A percentile compares a stretch with the other conserved stretches of the same genome.
Evolutionary conservation across 345 rosid genomes (phyloP).

Genomic region (Boechera retrofracta): DNA sequence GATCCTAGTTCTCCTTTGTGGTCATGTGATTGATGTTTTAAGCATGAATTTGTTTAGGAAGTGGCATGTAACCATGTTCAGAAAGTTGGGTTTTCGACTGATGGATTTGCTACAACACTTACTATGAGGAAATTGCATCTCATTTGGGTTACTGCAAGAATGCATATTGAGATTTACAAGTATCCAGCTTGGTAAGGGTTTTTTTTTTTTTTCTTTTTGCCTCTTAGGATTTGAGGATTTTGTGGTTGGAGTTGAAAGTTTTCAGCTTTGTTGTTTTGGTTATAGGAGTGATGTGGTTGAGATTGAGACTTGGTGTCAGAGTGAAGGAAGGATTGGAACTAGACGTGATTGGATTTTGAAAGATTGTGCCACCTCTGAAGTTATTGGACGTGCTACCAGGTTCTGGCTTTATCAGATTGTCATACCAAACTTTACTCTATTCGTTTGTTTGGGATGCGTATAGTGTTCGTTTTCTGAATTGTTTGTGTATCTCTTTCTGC

Average conservation of each 20-base stretch:
- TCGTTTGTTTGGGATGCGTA: not conserved
- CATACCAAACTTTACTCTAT: not conserved
- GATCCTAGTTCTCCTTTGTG: not conserved
- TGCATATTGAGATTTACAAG: slow-evolving; percentile 93
- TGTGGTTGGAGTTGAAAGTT: slow-evolving; percentile 20
- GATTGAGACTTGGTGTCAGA: slow-evolving; percentile 96
- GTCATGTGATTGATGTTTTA: not conserved
- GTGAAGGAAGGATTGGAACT: slow-evolving; percentile 95
- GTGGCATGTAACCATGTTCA: slow-evolving; percentile 96
- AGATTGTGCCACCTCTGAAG: slow-evolving; percentile 70
- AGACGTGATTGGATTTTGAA: slow-evolving; percentile 90
- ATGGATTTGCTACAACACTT: slow-evolving; percentile 84
- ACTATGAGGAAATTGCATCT: slow-evolving; percentile 96
- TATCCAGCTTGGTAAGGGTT: slow-evolving; percentile 86
- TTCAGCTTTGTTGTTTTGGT: slow-evolving; percentile 1
- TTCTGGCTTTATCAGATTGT: slow-evolving; percentile 5
- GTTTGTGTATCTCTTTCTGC: not conserved
- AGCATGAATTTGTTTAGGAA: slow-evolving; percentile 49
- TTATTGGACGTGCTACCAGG: slow-evolving; percentile 97
- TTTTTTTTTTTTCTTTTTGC: not conserved
- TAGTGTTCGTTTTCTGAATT: not conserved
- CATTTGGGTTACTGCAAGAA: slow-evolving; percentile 98
- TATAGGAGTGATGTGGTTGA: slow-evolving; percentile 93
- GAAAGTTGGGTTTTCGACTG: slow-evolving; percentile 87
- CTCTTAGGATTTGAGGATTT: not conserved